Percentiles rank a stretch among this genome's conserved stretches.
These are phyloP conservation scores for Cryptococcus deneoformans DNA, from an alignment of 1,284 basidiomycete genomes.

Conservation along the genomic window DNA sequence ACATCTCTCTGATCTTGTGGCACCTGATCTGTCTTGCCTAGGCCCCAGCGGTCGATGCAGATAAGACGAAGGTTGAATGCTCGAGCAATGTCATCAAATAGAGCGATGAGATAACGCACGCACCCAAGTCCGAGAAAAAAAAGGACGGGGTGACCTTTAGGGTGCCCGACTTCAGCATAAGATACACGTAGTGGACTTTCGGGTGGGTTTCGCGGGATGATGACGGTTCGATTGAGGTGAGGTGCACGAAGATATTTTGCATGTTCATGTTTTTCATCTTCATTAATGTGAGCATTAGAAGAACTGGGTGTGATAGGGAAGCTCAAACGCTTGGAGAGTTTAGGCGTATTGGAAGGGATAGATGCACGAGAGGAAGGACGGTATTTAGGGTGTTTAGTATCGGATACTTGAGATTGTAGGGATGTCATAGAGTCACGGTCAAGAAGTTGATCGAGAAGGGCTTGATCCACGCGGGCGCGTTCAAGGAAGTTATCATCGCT, in stretches of 20 bases:
- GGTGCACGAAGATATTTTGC: constrained; percentile 70
- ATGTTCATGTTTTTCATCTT: constrained; percentile 26
- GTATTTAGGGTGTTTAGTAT: not conserved
- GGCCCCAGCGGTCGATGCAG: constrained; percentile 95
- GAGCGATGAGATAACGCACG: constrained; percentile 87
- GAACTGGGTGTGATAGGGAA: not conserved
- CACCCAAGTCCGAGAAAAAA: constrained; percentile 96
- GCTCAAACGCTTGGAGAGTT: constrained; percentile 1
- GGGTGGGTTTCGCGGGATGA: constrained; percentile 61
- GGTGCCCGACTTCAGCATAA: constrained; percentile 82
- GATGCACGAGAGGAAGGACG: constrained; percentile 1
- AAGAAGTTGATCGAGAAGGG: constrained; percentile 15
- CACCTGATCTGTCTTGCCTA: constrained; percentile 74
- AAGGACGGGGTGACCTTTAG: constrained; percentile 77
- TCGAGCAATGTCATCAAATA: constrained; percentile 95
- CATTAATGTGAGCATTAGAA: not conserved
- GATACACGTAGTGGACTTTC: constrained; percentile 82
- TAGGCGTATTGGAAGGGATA: not conserved
- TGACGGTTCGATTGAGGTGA: constrained; percentile 76
- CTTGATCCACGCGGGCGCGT: constrained; percentile 7
- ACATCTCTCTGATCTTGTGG: constrained; percentile 70
- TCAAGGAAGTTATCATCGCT: constrained; percentile 5
- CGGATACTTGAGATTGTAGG: not conserved
- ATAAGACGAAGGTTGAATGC: constrained; percentile 82
- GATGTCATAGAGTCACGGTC: constrained; percentile 10